Percentiles rank a stretch among this genome's conserved stretches.
Evolutionary conservation across 169 alveolate species (phyloP).

Genomic region (Plasmodium gaboni): DNA sequence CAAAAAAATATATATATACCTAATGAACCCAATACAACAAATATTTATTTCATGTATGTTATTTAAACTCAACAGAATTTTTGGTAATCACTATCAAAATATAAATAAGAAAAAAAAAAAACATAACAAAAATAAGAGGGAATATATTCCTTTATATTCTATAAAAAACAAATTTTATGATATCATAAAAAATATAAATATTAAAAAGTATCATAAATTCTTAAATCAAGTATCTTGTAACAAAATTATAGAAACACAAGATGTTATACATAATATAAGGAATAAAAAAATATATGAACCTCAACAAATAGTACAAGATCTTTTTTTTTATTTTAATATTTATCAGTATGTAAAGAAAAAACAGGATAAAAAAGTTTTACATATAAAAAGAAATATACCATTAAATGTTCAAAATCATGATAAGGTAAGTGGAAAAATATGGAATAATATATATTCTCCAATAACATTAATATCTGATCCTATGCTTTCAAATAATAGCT

Average conservation of each 20-base stretch:
- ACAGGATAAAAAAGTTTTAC: too few species aligned
- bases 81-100: conserved; percentile 10
- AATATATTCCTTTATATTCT: background rate
- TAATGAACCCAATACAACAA: conserved; percentile 37
- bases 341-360: background rate
- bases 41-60: conserved; percentile 48
- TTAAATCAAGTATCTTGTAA: conserved; percentile 38
- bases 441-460: background rate
- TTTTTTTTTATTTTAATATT: conserved; percentile 43
- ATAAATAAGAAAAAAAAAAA: background rate
- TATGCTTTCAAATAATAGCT: too few species aligned
- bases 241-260: conserved; percentile 53
- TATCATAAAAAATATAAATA: conserved; percentile 44
- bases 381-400: too few species aligned
- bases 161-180: conserved; percentile 14
- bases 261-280: conserved; percentile 11
- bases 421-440: too few species aligned
- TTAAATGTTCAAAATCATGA: too few species aligned
- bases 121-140: too few species aligned
- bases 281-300: conserved; percentile 16
- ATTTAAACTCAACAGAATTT: conserved; percentile 24
- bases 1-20: too few species aligned
- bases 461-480: background rate
- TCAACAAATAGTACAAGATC: conserved; percentile 11
- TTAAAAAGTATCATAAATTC: conserved; percentile 36